Evolutionary conservation across 1,284 basidiomycete genomes (phyloP), one percentile per base, ranked within the genome.

Genomic region (Irpex sp.): DNA sequence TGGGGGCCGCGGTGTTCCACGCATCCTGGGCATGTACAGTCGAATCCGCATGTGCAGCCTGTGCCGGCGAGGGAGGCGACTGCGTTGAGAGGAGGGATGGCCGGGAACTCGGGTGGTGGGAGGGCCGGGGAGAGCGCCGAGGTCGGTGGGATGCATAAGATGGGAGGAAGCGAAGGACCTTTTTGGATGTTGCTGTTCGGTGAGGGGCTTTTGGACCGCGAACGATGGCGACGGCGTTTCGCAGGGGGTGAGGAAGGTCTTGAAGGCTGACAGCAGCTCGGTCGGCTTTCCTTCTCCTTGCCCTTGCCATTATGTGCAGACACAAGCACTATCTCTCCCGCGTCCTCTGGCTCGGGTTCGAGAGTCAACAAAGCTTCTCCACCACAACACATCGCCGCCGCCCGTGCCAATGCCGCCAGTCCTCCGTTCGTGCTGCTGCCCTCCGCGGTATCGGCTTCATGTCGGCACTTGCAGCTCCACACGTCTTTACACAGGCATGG

Each of bases 21-120:
- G 70, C 90, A 92, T 35, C 89, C 89, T 0, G 88, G 89, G 71
- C 90, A 92, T n/a, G 79, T 80, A 69, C 90, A 92, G 50, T 78
- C 74, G 43, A 84, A 74, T 31, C 89, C 89, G 69, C 90, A 92
- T 11, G 84, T 87, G 70, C 89, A 92, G 4, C 85, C 85, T 1
- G 85, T 81, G 26, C 83, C 85, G 0, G 85, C 85, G 11, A 87
- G 70, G 2, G 84, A 83, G 19, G 78, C 76, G 58, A 86, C 79
- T 51, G 78, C 75, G 68, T 81, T 83, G 67, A 88, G 79, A 0
- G 86, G 79, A n/a, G 87, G 85, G 71, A 90, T 87, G 8, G 74
- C 43, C 4, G 79, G 77, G 67, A 87, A 88, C 8, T 76, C 70
- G 7, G 84, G 83, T 7, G 82, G 67, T 19, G 79, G 77, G 66